phyloP scores from a whole-genome alignment of 352 stramenopile species.

The Globisporangium lucens region DNA sequence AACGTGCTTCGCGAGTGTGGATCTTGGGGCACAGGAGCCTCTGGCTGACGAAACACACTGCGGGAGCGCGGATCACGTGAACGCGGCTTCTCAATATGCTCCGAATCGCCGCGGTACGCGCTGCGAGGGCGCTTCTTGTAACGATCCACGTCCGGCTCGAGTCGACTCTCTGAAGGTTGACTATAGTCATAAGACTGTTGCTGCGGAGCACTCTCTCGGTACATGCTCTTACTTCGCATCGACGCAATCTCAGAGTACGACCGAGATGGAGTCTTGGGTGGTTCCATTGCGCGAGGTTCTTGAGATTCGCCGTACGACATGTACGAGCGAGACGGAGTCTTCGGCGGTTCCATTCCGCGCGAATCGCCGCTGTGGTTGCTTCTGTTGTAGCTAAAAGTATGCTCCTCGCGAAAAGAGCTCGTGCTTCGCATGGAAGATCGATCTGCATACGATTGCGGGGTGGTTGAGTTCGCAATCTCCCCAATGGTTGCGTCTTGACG shows the following conservation, averaged over 20 bases:
- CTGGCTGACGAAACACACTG: constrained; percentile 24
- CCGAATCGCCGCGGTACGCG: constrained; percentile 21
- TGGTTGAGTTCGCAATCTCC: background rate
- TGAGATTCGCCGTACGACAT: background rate
- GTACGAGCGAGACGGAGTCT: constrained; percentile 1
- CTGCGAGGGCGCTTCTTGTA: constrained; percentile 31
- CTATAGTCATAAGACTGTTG: constrained; percentile 1
- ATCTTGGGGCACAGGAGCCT: constrained; percentile 1
- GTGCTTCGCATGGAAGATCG: constrained; percentile 3
- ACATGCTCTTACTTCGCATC: constrained; percentile 17
- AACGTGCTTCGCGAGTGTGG: constrained; percentile 1
- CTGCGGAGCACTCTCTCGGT: background rate
- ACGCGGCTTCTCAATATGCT: constrained; percentile 20
- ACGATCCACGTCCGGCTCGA: constrained; percentile 14
- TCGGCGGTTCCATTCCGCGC: background rate
- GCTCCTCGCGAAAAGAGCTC: constrained; percentile 12
- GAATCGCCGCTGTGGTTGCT: background rate
- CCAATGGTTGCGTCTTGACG: constrained; percentile 7
- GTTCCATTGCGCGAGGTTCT: background rate
- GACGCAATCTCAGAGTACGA: constrained; percentile 14
- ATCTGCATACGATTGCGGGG: constrained; percentile 4
- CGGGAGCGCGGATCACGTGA: constrained; percentile 23
- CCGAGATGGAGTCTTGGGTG: background rate
- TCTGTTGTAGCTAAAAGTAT: constrained; percentile 3
- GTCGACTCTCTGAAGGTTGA: background rate